A percentile compares a stretch with the other conserved stretches of the same genome.
Conservation (phyloP, 306 rosid genomes). For the Cicer pinnatifidum region DNA sequence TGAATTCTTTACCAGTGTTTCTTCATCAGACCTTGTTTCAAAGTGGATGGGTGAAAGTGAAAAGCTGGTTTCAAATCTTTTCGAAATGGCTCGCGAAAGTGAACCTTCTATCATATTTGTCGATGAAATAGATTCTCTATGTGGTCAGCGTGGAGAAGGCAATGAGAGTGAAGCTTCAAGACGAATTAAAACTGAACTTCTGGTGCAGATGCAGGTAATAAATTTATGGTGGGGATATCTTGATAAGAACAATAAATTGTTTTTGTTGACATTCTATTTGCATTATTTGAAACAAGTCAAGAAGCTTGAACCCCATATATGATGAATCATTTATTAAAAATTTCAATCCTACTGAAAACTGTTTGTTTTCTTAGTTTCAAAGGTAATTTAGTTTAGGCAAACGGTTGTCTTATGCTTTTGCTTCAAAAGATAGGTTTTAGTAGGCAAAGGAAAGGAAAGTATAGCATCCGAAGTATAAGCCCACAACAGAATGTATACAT, state of each 20-base stretch:
- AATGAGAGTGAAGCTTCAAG: constrained; percentile 99
- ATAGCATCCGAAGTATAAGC: too few relatives aligned
- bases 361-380: not conserved
- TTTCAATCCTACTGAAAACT: constrained; percentile 9
- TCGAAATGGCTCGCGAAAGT: constrained; percentile 99
- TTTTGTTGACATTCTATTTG: constrained; percentile 36
- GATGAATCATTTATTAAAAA: constrained; percentile 9
- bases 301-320: not conserved
- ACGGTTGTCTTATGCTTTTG: constrained; percentile 28
- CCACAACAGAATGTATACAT: too few relatives aligned
- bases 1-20: constrained; percentile 61
- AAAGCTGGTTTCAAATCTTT: constrained; percentile 94
- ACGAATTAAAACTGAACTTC: constrained; percentile 96
- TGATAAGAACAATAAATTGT: constrained; percentile 18
- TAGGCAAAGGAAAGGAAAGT: not conserved
- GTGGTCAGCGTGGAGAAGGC: constrained; percentile 99
- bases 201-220: constrained; percentile 99
- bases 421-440: constrained; percentile 28
- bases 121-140: constrained; percentile 97
- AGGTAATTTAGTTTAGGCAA: constrained; percentile 25
- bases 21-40: constrained; percentile 96
- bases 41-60: constrained; percentile 99
- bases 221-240: constrained; percentile 43
- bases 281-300: constrained; percentile 11
- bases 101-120: constrained; percentile 96